phyloP scores from a whole-genome alignment of 495 filamentous ascomycete genomes.

The Hypoxylon rickii region DNA sequence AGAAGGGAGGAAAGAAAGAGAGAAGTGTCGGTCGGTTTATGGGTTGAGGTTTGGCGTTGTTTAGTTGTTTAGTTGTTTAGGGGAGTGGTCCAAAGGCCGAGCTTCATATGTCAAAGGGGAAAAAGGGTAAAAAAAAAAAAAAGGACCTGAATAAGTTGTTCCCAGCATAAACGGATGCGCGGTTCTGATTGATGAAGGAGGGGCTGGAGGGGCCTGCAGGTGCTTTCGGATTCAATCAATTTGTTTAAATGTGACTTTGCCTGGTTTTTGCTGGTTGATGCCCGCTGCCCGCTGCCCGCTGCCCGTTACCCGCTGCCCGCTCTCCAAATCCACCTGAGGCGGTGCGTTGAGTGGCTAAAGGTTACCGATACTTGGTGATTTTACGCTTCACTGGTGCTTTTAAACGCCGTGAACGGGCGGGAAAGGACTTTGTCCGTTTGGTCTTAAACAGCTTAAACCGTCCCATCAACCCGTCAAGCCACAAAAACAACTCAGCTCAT shows the following conservation, averaged over 20 bases:
- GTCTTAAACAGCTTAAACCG: not conserved
- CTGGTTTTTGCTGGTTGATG: slow-evolving; percentile 12
- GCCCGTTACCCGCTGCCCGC: too few species aligned
- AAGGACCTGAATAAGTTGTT: slow-evolving; percentile 1
- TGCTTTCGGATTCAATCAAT: slow-evolving; percentile 23
- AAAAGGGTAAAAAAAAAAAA: slow-evolving; percentile 31
- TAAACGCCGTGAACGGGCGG: not conserved
- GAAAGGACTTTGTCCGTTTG: too few species aligned
- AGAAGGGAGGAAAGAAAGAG: slow-evolving; percentile 1
- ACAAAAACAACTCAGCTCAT: slow-evolving; percentile 17
- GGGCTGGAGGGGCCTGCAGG: slow-evolving; percentile 11
- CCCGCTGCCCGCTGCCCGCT: too few species aligned
- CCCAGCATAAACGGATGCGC: slow-evolving; percentile 19
- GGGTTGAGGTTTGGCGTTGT: not conserved
- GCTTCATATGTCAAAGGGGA: slow-evolving; percentile 26
- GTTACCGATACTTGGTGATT: not conserved
- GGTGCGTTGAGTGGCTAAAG: slow-evolving; percentile 8
- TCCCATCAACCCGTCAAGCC: slow-evolving; percentile 11
- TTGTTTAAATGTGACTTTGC: too few species aligned
- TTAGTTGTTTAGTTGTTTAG: too few species aligned
- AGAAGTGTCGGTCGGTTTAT: slow-evolving; percentile 6
- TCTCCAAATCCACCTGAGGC: slow-evolving; percentile 6
- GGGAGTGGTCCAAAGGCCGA: slow-evolving; percentile 11
- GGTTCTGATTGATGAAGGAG: slow-evolving; percentile 35
- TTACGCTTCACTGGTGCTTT: not conserved